Percentiles rank a stretch among this genome's conserved stretches.
Evolutionary conservation across 2,329 filamentous ascomycete genomes (phyloP).

Genomic region (Diaporthe batatas): DNA sequence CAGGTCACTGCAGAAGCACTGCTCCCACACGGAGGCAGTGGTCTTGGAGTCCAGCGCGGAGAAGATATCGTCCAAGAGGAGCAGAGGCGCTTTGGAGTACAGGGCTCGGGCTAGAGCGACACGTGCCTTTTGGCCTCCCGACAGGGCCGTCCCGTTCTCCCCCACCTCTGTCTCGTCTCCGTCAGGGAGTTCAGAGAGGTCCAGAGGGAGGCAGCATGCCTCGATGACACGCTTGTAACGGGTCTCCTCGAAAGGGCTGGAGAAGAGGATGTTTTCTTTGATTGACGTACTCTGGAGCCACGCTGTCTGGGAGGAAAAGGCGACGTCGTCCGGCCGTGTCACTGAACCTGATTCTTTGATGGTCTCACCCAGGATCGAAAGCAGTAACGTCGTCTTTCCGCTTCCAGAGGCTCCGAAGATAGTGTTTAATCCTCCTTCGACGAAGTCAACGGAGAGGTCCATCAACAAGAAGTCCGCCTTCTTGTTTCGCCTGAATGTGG

Average conservation of each 20-base stretch:
- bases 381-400: conserved; percentile 69
- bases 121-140: conserved; percentile 69
- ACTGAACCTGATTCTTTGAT: conserved; percentile 62
- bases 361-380: conserved; percentile 68
- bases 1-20: conserved; percentile 69
- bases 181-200: conserved; percentile 64
- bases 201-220: conserved; percentile 66
- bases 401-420: conserved; percentile 67
- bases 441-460: conserved; percentile 64
- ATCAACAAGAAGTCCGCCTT: conserved; percentile 64
- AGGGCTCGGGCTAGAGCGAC: conserved; percentile 69
- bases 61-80: conserved; percentile 72
- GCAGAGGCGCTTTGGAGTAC: conserved; percentile 67
- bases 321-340: conserved; percentile 64
- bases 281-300: conserved; percentile 71
- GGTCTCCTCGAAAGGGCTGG: conserved; percentile 62
- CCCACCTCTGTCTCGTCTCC: conserved; percentile 67
- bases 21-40: conserved; percentile 66
- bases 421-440: conserved; percentile 67
- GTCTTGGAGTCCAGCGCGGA: conserved; percentile 72
- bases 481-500: conserved; percentile 63
- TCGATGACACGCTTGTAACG: conserved; percentile 69
- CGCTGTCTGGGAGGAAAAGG: conserved; percentile 68
- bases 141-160: conserved; percentile 67
- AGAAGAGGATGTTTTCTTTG: conserved; percentile 68